Base-by-base conservation (phyloP, 768 basidiomycete genomes). In the Naganishia onofrii region DNA sequence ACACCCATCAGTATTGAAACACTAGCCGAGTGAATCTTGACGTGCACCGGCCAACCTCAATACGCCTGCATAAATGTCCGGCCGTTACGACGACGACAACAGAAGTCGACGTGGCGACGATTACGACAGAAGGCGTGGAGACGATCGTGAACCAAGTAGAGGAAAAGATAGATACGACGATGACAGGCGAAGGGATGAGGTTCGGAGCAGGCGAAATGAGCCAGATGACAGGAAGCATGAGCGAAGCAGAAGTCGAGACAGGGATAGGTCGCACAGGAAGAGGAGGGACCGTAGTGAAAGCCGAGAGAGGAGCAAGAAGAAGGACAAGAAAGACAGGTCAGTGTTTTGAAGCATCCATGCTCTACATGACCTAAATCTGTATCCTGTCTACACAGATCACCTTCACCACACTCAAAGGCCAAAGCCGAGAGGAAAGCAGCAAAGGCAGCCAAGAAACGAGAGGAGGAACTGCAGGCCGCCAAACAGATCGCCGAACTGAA, bases 401-500 rank as follows among this genome's bases (percentile, higher is more conserved):
- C 90, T 77, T 85, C 91, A 42, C 92, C 91, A 72, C 92, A 89
- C 77, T 91, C 90, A n/a, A 88, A 89, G 77, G 91, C 93, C 73
- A 85, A 92, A 51, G 87, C 84, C 74, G 90, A 89, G 19, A 87
- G 92, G 72, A 95, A 91, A 77, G 89, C 88, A 8, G 93, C 95
- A 76, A 96, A 93, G 84, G 77, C 81, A 38, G 69, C 77, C 60
- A 75, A 76, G 17, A 70, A 74, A 48, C 76, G 79, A 32, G 80
- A 82, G 69, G 74, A 75, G 12, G 80, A 82, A 67, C 74, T 80
- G 5, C 93, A 95, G 75, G 93, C 96, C 76, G 89, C 91, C 28
- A 88, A 94, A 31, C 89, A 90, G 75, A 89, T 96, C 19, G 83
- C 83, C 13, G 95, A 98, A 81, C 86, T 98, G 52, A 94, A 93